Base-by-base conservation (phyloP, 805 yeast genomes). In the Metschnikowia koreensis region DNA sequence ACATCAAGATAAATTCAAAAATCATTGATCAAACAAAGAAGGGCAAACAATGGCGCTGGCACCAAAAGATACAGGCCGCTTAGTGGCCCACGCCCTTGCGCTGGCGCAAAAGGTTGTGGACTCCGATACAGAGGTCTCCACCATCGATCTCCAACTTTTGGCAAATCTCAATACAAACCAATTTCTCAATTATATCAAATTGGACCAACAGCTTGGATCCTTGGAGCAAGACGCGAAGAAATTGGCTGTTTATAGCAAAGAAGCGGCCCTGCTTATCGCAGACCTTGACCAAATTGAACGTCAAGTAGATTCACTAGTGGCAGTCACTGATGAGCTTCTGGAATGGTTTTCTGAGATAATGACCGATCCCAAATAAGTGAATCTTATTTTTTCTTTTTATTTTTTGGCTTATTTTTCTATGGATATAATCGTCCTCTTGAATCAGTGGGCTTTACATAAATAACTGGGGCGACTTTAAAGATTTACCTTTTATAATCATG, bases 121-220 rank as follows among this genome's bases (percentile, higher is more conserved):
- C 38, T 55, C 73, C 1, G 79, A 75, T 51, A 73, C 79, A 1
- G 75, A 69, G 46, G 70, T 69, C 17, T 64, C 77, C 12, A 65
- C 70, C n/a, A 66, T 72, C 55, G 69, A 81, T 54, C 66, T 83
- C 59, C 79, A 76, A 56, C 64, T 80, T 12, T 56, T 83, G 33
- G 81, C 80, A 50, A 80, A 81, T 55, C 65, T 81, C 51, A 83
- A 83, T 60, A 83, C 85, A n/a, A 74, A 80, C 48, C 80, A 82
- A 44, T 77, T 83, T 0, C 65, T 82, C 54, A 79, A 79, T 58
- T 81, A 79, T 58, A 74, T 75, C 53, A 73, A 74, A 58, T 56
- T 75, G 28, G 76, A 73, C 50, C 70, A 72, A 57, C 67, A 66
- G 31, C 58, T 74, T 47, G 72, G 74, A 45, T 69, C 66, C 33